Evolutionary conservation across 2,329 filamentous ascomycete species (phyloP), one percentile per base, ranked within the genome.

Genomic region (Paracoccidioides brasiliensis): DNA sequence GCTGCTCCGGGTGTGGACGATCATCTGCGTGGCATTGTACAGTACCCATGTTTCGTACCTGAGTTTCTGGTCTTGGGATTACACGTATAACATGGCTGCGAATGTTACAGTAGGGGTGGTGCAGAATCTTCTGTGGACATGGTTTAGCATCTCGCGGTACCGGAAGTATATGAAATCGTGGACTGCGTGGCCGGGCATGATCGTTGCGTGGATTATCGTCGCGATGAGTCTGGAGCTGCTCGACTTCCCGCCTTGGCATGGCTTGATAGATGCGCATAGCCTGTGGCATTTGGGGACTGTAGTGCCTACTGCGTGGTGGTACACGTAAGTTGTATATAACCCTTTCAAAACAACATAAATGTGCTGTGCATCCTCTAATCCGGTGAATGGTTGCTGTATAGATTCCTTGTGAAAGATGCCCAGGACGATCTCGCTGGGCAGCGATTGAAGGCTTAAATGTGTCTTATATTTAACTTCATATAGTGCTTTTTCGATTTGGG

Each of bases 251-350:
- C 93, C 93, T 2, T 79, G 87, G 73, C 78, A 80, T 69, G 87
- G 88, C 6, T 83, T 85, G 69, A 72, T 98, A 52, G 93, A 98
- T 76, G 93, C 93, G 3, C 93, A 98, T 73, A 90, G 88, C 65
- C 71, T 98, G 60, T 98, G 93, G 93, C 93, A 98, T 78, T 69
- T 95, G 59, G 89, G 90, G 56, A 98, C 93, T 0, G 91, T 98
- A 52, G 80, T 80, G 37, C 93, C 93, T 8, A 88, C 88, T 0
- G 76, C 93, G 52, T 80, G 95, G 76, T 96, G 88, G 88, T 98
- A 98, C 71, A 90, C 86, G 90, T 97, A 75, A 78, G 89, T 83
- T 41, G 38, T 9, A 33, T 12, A 38, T 15, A 22, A 33, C 45
- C 28, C n/a, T 32, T 56, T 22, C 45, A 12, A n/a, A 37, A n/a